These are phyloP conservation scores for Fusarium dlaminii DNA, from an alignment of 2,329 filamentous ascomycete species.

Conservation along the genomic window DNA sequence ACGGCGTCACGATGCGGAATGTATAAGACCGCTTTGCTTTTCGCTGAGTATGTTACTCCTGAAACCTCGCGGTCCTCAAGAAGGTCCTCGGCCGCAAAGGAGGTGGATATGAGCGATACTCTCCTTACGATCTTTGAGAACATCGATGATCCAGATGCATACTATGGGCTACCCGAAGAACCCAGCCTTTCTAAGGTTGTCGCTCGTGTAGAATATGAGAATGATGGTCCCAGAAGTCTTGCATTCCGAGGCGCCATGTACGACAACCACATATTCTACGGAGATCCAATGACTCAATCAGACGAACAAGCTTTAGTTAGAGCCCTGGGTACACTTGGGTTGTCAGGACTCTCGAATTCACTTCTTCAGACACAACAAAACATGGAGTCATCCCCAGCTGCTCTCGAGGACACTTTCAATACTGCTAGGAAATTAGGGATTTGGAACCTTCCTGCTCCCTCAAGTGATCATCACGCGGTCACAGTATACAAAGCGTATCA, in stretches of 20 bases:
- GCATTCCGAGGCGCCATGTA: conserved; percentile 92
- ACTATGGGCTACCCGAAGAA: conserved; percentile 87
- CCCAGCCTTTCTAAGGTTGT: conserved; percentile 81
- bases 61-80: conserved; percentile 67
- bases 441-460: conserved; percentile 87
- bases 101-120: conserved; percentile 70
- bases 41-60: conserved; percentile 77
- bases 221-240: conserved; percentile 84
- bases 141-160: conserved; percentile 94
- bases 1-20: conserved; percentile 83
- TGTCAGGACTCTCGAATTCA: conserved; percentile 86
- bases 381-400: conserved; percentile 64
- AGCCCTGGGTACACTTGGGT: conserved; percentile 81
- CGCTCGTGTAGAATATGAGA: conserved; percentile 87
- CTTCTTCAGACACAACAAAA: conserved; percentile 75
- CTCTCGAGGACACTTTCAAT: conserved; percentile 77
- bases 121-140: conserved; percentile 87
- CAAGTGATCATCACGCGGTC: conserved; percentile 69
- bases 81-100: conserved; percentile 69
- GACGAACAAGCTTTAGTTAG: conserved; percentile 78
- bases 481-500: conserved; percentile 85
- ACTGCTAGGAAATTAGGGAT: conserved; percentile 86
- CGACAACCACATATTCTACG: conserved; percentile 80
- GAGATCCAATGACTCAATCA: conserved; percentile 61
- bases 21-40: conserved; percentile 85